These are phyloP conservation scores for Zygosaccharomyces lentus DNA, from an alignment of 805 yeast species.

Conservation along the genomic window DNA sequence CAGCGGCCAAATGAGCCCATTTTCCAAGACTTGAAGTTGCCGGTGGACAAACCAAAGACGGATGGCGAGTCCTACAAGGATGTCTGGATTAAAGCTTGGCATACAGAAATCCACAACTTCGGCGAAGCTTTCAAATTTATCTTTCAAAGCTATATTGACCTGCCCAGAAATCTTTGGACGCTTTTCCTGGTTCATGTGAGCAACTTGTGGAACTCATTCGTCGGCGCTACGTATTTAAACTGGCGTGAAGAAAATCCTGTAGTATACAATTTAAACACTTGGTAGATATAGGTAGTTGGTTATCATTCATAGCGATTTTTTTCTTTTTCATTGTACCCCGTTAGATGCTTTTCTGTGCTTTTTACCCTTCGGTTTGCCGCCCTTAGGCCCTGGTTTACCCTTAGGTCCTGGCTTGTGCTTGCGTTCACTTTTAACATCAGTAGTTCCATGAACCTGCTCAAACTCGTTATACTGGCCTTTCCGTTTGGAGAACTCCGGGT, in stretches of 20 bases:
- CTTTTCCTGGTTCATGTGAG: constrained; percentile 46
- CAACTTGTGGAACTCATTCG: constrained; percentile 66
- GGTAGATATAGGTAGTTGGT: constrained; percentile 10
- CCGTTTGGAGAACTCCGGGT: constrained; percentile 15
- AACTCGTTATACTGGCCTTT: constrained; percentile 23
- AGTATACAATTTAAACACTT: constrained; percentile 21
- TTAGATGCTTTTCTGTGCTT: constrained; percentile 23
- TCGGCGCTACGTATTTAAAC: constrained; percentile 47
- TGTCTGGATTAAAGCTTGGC: constrained; percentile 42
- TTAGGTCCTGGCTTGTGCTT: constrained; percentile 24
- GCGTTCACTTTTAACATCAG: constrained; percentile 11
- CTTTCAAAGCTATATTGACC: constrained; percentile 55
- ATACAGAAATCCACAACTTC: constrained; percentile 49
- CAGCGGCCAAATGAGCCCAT: constrained; percentile 4
- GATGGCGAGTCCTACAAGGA: constrained; percentile 7
- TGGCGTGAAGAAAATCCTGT: constrained; percentile 25
- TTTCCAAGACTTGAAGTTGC: constrained; percentile 30
- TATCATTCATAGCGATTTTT: constrained; percentile 26
- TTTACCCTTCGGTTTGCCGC: constrained; percentile 11
- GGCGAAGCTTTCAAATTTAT: constrained; percentile 62
- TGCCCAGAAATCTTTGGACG: constrained; percentile 62
- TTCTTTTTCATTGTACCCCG: constrained; percentile 24
- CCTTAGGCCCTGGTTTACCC: constrained; percentile 24
- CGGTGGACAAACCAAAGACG: constrained; percentile 13
- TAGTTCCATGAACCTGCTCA: background rate